Percentiles rank a stretch among this genome's conserved stretches.
These are phyloP conservation scores for Komagataella phaffii DNA, from an alignment of 805 yeast genomes.

Conservation along the genomic window DNA sequence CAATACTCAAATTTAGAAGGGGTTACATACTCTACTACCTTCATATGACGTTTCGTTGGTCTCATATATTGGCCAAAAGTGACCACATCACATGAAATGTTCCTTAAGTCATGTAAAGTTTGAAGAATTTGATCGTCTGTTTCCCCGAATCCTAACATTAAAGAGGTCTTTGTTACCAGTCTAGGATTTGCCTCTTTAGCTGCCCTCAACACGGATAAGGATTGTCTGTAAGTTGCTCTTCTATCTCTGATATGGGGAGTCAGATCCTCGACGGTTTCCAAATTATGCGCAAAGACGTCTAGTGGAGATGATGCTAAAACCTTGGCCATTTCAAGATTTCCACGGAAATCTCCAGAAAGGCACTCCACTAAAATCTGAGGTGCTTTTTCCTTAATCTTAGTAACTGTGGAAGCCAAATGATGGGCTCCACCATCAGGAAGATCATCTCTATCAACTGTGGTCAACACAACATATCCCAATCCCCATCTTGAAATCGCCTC, in stretches of 20 bases:
- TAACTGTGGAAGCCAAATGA: slow-evolving; percentile 83
- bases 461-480: slow-evolving; percentile 89
- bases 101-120: slow-evolving; percentile 66
- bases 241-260: slow-evolving; percentile 95
- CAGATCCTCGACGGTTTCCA: slow-evolving; percentile 90
- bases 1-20: slow-evolving; percentile 94
- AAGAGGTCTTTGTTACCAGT: slow-evolving; percentile 80
- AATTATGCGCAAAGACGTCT: slow-evolving; percentile 93
- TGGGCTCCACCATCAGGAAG: slow-evolving; percentile 84
- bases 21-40: slow-evolving; percentile 86
- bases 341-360: slow-evolving; percentile 89
- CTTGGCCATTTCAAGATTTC: slow-evolving; percentile 71
- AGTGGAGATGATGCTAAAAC: slow-evolving; percentile 75
- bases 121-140: slow-evolving; percentile 78
- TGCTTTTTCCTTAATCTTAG: slow-evolving; percentile 71
- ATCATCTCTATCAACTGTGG: slow-evolving; percentile 97
- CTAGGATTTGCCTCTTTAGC: slow-evolving; percentile 72
- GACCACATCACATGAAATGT: slow-evolving; percentile 76
- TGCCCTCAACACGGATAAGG: slow-evolving; percentile 58
- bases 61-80: slow-evolving; percentile 99
- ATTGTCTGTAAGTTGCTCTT: slow-evolving; percentile 89
- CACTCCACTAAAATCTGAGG: slow-evolving; percentile 91
- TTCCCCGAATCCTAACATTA: slow-evolving; percentile 97
- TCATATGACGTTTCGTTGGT: slow-evolving; percentile 97
- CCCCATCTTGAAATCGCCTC: slow-evolving; percentile 98